These are phyloP conservation scores for Blastobotrys serpentis DNA, from an alignment of 1,139 yeast genomes.

Conservation along the genomic window DNA sequence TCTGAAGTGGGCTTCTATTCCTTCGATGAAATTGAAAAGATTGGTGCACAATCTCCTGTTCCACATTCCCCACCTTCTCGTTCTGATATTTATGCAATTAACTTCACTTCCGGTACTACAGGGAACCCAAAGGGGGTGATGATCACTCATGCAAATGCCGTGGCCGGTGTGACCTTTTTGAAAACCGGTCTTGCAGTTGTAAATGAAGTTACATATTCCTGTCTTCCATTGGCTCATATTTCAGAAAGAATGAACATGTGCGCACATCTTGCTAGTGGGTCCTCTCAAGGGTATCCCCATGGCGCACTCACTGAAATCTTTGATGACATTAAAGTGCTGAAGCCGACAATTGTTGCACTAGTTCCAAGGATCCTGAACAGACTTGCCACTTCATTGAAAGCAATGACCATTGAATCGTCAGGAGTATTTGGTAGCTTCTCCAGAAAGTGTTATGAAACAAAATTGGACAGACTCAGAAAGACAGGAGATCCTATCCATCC, in stretches of 20 bases:
- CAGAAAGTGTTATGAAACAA: conserved; percentile 43
- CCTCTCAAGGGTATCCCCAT: conserved; percentile 49
- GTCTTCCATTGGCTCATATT: conserved; percentile 71
- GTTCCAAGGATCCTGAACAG: conserved; percentile 70
- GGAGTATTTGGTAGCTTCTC: conserved; percentile 40
- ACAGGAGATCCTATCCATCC: conserved; percentile 41
- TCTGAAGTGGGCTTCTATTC: conserved; percentile 45
- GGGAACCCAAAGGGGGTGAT: conserved; percentile 77
- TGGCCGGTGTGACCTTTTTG: conserved; percentile 46
- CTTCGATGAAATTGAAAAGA: conserved; percentile 50
- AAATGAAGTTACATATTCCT: conserved; percentile 37
- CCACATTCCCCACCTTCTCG: conserved; percentile 52
- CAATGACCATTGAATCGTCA: conserved; percentile 39
- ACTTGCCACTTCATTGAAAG: conserved; percentile 54
- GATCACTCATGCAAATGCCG: conserved; percentile 52
- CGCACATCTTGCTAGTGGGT: conserved; percentile 32
- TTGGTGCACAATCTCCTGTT: conserved; percentile 52
- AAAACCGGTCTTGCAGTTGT: conserved; percentile 29
- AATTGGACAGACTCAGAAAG: conserved; percentile 37
- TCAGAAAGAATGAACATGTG: conserved; percentile 47
- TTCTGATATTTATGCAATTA: conserved; percentile 59
- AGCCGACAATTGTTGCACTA: conserved; percentile 53
- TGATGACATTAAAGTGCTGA: conserved; percentile 55
- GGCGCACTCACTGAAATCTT: conserved; percentile 46
- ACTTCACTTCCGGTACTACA: conserved; percentile 78